Evolutionary conservation across 139 green algal species (phyloP).

Genomic region (Chlorella sp.): DNA sequence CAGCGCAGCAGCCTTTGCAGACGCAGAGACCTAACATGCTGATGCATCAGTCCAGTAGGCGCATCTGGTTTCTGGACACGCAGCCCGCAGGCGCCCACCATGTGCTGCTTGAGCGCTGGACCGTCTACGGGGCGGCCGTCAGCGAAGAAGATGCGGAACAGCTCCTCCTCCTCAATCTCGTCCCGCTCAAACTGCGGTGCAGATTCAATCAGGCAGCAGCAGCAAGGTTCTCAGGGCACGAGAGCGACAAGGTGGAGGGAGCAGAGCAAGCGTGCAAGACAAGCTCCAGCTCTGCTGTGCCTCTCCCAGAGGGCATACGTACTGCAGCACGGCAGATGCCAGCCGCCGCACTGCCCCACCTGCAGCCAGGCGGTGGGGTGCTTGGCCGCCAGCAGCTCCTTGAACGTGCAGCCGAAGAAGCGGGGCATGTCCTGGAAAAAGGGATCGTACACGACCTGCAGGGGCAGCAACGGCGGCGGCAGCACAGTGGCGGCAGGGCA

Average conservation of each 20-base stretch:
- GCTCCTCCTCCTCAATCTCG: constrained; percentile 69
- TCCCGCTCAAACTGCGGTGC: constrained; percentile 78
- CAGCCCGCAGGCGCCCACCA: constrained; percentile 47
- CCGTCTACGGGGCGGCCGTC: constrained; percentile 77
- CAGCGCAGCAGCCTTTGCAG: no score
- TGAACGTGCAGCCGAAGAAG: constrained; percentile 74
- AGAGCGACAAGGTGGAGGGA: no score
- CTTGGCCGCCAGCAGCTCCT: constrained; percentile 81
- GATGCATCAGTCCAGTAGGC: no score
- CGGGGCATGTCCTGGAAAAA: constrained; percentile 85
- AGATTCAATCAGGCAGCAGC: no score
- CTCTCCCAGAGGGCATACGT: no score
- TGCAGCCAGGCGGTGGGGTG: constrained; percentile 84
- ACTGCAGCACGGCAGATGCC: no score
- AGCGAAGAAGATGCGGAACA: constrained; percentile 81
- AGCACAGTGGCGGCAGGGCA: no score
- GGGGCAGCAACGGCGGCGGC: constrained; percentile 51
- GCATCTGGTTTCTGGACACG: no score
- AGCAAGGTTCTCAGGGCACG: no score
- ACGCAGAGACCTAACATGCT: no score
- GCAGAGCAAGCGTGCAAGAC: no score
- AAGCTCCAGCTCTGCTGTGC: no score
- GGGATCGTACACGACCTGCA: constrained; percentile 80
- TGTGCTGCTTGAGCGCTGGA: constrained; percentile 57
- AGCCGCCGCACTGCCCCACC: not conserved